Base-by-base conservation (phyloP, 139 green algal species). In the Chlamydomonas sp. region DNA sequence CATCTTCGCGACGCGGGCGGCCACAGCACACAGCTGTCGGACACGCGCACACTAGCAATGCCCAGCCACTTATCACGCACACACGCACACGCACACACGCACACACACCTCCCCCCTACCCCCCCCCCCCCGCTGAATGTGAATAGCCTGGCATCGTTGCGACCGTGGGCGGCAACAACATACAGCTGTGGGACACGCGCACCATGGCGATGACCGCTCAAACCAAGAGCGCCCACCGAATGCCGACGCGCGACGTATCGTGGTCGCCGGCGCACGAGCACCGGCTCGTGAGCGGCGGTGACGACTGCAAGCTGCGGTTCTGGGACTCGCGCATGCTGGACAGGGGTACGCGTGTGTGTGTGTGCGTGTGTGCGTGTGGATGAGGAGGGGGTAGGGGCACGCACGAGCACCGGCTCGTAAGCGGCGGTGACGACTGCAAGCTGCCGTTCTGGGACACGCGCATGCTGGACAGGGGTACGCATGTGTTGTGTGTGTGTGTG, bases 381-480 rank as follows among this genome's bases (percentile, higher is more conserved):
- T n/a, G n/a, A n/a, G n/a, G n/a, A n/a, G n/a, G n/a, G n/a, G n/a
- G n/a, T n/a, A n/a, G n/a, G n/a, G n/a, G n/a, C n/a, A n/a, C n/a
- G n/a, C n/a, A 79, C 28, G 73, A 81, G 48, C 75, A 91, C 69
- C 64, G 71, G 3, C 65, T 90, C 26, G 76, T 81, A 13, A 88
- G 71, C n/a, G 76, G 60, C 4, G 90, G 90, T 2, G 90, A 96
- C 50, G 90, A 96, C 67, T 87, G 86, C 72, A 84, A 85, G 59
- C 72, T 94, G 38, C 73, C 81, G 8, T 73, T 93, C 35, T 96
- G 90, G 90, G 90, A 96, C 69, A 71, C 88, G 1, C 83, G 85
- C n/a, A n/a, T n/a, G n/a, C n/a, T n/a, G n/a, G n/a, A n/a, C n/a
- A n/a, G n/a, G n/a, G n/a, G n/a, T n/a, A n/a, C n/a, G n/a, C n/a